phyloP scores from a whole-genome alignment of 805 yeast genomes.

The Ogataea naganishii region DNA sequence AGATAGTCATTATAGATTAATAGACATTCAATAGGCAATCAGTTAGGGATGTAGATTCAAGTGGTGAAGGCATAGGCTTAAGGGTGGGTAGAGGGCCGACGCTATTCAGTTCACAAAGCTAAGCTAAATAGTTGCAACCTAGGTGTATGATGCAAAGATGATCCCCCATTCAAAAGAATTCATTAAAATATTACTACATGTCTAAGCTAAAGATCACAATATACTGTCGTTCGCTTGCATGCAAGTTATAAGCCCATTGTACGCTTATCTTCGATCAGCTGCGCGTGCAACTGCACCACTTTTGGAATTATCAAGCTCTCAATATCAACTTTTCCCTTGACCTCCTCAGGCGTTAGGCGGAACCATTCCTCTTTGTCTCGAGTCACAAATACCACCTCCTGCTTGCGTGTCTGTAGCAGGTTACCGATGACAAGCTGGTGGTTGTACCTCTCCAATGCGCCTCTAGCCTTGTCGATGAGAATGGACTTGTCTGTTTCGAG shows the following conservation, averaged over 20 bases:
- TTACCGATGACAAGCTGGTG: constrained; percentile 96
- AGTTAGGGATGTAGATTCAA: too few species aligned
- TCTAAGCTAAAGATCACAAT: too few species aligned
- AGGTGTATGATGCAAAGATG: too few species aligned
- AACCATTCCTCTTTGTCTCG: constrained; percentile 42
- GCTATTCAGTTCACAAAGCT: too few species aligned
- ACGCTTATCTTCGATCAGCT: constrained; percentile 42
- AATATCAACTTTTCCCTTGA: constrained; percentile 41
- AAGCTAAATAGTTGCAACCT: too few species aligned
- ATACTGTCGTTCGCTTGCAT: too few species aligned
- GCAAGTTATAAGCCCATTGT: constrained; percentile 14
- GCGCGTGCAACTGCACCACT: constrained; percentile 53
- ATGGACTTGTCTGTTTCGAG: constrained; percentile 78
- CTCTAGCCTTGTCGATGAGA: constrained; percentile 63
- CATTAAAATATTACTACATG: too few species aligned
- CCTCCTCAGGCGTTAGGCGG: constrained; percentile 33
- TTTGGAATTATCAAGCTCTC: constrained; percentile 77
- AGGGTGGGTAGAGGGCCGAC: too few species aligned
- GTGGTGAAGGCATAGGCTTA: too few species aligned
- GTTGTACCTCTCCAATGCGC: constrained; percentile 75
- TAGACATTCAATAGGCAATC: too few species aligned
- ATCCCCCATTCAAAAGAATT: too few species aligned
- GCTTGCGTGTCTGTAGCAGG: constrained; percentile 77
- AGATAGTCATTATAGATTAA: too few species aligned
- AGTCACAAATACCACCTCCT: constrained; percentile 79